A percentile compares a stretch with the other conserved stretches of the same genome.
Conservation (phyloP, 257 asterid species). For the Ilex aquifolium region DNA sequence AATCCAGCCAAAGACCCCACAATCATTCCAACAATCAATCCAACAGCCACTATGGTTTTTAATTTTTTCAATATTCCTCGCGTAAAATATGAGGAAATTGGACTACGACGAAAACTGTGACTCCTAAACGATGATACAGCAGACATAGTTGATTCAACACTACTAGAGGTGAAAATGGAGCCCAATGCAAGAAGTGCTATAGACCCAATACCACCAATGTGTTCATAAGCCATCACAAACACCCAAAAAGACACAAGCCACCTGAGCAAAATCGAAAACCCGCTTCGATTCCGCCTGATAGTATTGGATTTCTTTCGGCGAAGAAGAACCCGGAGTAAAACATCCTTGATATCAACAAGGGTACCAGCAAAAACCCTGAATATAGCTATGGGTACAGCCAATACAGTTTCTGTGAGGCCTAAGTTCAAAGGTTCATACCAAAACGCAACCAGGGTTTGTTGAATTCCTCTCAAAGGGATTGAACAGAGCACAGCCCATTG, state of each 20-base stretch:
- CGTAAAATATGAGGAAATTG: constrained; percentile 71
- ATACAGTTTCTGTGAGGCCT: constrained; percentile 83
- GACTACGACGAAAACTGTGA: constrained; percentile 63
- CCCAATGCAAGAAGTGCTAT: constrained; percentile 57
- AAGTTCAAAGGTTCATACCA: constrained; percentile 83
- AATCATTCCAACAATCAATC: constrained; percentile 74
- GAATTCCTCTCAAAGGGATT: constrained; percentile 86
- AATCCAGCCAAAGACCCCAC: constrained; percentile 65
- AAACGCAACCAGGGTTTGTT: constrained; percentile 72
- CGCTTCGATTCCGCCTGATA: constrained; percentile 53
- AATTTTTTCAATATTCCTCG: constrained; percentile 54
- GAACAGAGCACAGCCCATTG: constrained; percentile 95
- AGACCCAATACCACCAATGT: constrained; percentile 59
- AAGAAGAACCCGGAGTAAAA: constrained; percentile 32
- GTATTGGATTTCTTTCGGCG: constrained; percentile 36
- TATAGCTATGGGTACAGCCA: constrained; percentile 79
- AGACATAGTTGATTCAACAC: constrained; percentile 72
- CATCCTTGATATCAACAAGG: constrained; percentile 61
- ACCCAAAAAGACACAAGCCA: constrained; percentile 92
- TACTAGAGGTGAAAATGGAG: constrained; percentile 48
- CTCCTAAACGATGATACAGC: constrained; percentile 61
- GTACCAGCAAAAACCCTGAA: constrained; percentile 76
- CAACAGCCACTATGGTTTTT: constrained; percentile 79
- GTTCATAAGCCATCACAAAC: constrained; percentile 75
- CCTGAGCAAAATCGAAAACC: constrained; percentile 51